phyloP scores from a whole-genome alignment of 768 basidiomycete species.

The Hericium rajendrae region DNA sequence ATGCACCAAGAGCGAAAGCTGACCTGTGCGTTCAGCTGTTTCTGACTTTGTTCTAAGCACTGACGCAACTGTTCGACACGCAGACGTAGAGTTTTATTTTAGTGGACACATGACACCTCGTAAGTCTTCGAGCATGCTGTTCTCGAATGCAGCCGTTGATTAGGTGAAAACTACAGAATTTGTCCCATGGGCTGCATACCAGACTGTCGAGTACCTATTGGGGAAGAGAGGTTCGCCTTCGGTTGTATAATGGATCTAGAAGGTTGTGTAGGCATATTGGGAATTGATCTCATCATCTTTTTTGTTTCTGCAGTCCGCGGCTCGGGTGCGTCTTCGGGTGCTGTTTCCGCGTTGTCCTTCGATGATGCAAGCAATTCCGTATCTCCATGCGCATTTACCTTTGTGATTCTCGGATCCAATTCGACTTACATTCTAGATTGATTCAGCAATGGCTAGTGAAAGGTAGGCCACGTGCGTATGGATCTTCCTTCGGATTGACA shows the following conservation, averaged over 20 bases:
- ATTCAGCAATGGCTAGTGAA: no score
- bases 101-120: conserved; percentile 55
- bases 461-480: no score
- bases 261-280: no score
- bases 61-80: not conserved
- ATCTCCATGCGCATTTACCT: no score
- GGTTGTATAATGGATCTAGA: not conserved
- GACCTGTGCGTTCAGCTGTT: conserved; percentile 18
- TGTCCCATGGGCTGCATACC: conserved; percentile 18
- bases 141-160: not conserved
- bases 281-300: no score
- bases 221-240: conserved; percentile 1
- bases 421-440: no score
- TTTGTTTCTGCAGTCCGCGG: no score
- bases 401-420: no score
- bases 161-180: conserved; percentile 7
- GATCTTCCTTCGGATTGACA: no score
- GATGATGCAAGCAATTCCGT: no score
- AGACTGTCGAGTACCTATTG: conserved; percentile 2
- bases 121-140: conserved; percentile 17
- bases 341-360: no score
- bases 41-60: not conserved
- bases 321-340: no score
- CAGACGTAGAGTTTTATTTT: conserved; percentile 48
- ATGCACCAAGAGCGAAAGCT: conserved; percentile 24